Conservation (phyloP, 345 rosid genomes). For the Draba incana region DNA sequence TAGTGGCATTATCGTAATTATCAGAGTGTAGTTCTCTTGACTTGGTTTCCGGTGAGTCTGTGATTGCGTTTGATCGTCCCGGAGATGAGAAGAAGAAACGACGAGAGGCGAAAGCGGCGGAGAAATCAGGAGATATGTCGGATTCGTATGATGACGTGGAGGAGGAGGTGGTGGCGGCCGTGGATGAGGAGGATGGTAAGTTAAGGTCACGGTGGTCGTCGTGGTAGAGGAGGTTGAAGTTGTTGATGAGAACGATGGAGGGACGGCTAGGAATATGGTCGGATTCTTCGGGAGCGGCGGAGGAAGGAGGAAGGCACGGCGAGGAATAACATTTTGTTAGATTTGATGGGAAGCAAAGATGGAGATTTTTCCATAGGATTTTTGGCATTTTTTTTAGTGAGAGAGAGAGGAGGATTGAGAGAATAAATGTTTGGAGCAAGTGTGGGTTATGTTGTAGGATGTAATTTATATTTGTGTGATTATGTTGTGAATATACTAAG, state of each 20-base stretch:
- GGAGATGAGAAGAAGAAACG: slow-evolving; percentile 96
- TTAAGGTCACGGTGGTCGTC: slow-evolving; percentile 26
- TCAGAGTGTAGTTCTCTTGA: slow-evolving; percentile 31
- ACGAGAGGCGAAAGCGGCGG: slow-evolving; percentile 78
- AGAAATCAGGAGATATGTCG: slow-evolving; percentile 55
- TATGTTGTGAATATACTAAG: background rate
- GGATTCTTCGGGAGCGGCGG: slow-evolving; percentile 14
- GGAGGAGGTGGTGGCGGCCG: slow-evolving; percentile 42
- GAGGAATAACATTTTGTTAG: slow-evolving; percentile 41
- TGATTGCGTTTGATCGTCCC: slow-evolving; percentile 84
- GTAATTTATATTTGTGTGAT: slow-evolving; percentile 13
- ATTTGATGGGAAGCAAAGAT: slow-evolving; percentile 56
- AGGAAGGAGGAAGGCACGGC: slow-evolving; percentile 39
- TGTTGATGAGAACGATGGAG: slow-evolving; percentile 41
- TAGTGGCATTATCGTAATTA: slow-evolving; percentile 31
- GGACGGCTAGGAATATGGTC: slow-evolving; percentile 24
- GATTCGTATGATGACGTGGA: slow-evolving; percentile 46
- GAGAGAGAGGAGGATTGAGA: slow-evolving; percentile 6
- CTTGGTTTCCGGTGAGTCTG: slow-evolving; percentile 53
- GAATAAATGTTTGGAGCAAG: slow-evolving; percentile 20
- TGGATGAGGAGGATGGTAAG: slow-evolving; percentile 45
- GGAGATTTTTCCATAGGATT: slow-evolving; percentile 64
- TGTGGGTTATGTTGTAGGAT: slow-evolving; percentile 27
- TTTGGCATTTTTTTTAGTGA: slow-evolving; percentile 50
- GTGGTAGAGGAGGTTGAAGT: slow-evolving; percentile 52